phyloP scores from a whole-genome alignment of 2,329 filamentous ascomycete species.

The Penicillium sp. region DNA sequence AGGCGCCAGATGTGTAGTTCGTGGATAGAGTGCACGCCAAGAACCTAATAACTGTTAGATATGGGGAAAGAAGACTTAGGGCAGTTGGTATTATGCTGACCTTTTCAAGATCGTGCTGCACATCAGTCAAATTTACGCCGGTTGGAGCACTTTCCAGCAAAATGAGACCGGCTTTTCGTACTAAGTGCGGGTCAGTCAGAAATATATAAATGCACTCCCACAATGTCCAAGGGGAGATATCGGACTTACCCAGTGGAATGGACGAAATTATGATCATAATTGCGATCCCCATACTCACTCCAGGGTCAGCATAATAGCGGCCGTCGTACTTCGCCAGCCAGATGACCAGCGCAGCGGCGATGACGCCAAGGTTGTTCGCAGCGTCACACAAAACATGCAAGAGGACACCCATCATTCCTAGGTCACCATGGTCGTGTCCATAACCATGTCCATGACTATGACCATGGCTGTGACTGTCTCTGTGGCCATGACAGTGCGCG shows the following conservation, averaged over 20 bases:
- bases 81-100: conserved; percentile 43
- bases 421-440: conserved; percentile 53
- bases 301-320: conserved; percentile 75
- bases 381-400: conserved; percentile 75
- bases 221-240: too few relatives aligned
- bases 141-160: conserved; percentile 70
- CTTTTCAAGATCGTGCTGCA: conserved; percentile 72
- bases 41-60: conserved; percentile 56
- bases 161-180: conserved; percentile 60
- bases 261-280: conserved; percentile 73
- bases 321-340: conserved; percentile 65
- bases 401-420: conserved; percentile 74
- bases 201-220: background rate
- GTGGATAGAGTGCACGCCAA: conserved; percentile 70
- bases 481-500: conserved; percentile 19
- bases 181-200: conserved; percentile 24
- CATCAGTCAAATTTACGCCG: conserved; percentile 65
- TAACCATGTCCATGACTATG: conserved; percentile 32
- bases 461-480: conserved; percentile 14
- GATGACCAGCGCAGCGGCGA: conserved; percentile 71
- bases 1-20: conserved; percentile 78
- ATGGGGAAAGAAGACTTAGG: background rate
- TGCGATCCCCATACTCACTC: conserved; percentile 70
- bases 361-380: conserved; percentile 77
- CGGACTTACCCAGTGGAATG: conserved; percentile 55